Evolutionary conservation across 2,329 filamentous ascomycete genomes (phyloP).

Genomic region (Nigrospora oryzae): DNA sequence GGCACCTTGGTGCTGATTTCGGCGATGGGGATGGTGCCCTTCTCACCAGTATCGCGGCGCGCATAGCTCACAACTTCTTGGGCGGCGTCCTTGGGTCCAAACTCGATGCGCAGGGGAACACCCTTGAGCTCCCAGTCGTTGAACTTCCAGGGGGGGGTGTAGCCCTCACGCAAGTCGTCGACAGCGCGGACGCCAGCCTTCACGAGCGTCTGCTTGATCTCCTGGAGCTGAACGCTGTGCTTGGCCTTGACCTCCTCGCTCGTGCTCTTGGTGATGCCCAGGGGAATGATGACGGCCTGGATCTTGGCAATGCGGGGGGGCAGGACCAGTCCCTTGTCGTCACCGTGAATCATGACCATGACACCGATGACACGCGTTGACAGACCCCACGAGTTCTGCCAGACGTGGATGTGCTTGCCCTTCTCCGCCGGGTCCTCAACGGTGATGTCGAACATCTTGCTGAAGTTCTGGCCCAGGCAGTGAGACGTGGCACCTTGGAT

Average conservation of each 20-base stretch:
- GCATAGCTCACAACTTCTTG: slow-evolving; percentile 78
- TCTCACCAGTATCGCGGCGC: slow-evolving; percentile 79
- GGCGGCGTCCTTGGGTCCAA: slow-evolving; percentile 88
- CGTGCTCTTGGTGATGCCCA: slow-evolving; percentile 86
- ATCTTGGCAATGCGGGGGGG: slow-evolving; percentile 83
- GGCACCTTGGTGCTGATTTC: slow-evolving; percentile 69
- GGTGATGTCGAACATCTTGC: slow-evolving; percentile 98
- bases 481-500: slow-evolving; percentile 96
- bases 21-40: slow-evolving; percentile 68
- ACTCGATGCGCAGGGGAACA: slow-evolving; percentile 87
- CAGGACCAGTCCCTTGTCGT: slow-evolving; percentile 90
- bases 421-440: slow-evolving; percentile 85
- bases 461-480: slow-evolving; percentile 92
- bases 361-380: slow-evolving; percentile 96
- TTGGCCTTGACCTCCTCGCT: slow-evolving; percentile 69
- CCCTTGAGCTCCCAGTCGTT: slow-evolving; percentile 98
- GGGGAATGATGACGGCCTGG: slow-evolving; percentile 82
- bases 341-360: slow-evolving; percentile 97
- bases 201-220: slow-evolving; percentile 60
- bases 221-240: slow-evolving; percentile 68
- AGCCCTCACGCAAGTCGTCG: slow-evolving; percentile 78
- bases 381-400: slow-evolving; percentile 99
- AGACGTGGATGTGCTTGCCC: slow-evolving; percentile 75
- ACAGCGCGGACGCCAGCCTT: slow-evolving; percentile 70
- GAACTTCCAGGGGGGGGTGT: slow-evolving; percentile 96